Evolutionary conservation across 2,329 filamentous ascomycete genomes (phyloP), one percentile per base, ranked within the genome.

Genomic region (Paramyrothecium sp.): DNA sequence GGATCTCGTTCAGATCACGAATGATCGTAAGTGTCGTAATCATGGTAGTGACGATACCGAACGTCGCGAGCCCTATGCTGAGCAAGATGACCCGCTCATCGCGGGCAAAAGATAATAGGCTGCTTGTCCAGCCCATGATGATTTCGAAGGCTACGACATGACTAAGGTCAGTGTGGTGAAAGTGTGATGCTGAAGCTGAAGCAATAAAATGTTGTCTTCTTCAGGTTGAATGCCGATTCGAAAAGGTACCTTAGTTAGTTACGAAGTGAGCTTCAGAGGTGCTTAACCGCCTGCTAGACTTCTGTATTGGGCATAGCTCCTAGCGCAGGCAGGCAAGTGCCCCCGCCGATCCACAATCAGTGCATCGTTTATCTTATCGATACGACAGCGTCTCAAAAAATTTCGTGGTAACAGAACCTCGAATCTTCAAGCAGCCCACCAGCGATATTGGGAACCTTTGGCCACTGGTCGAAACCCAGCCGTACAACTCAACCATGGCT

Each of bases 1-100:
- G 85, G 66, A 95, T 84, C 71, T 87, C 82, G 61, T 88, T 88
- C 54, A 87, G 79, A 64, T 86, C 79, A 62, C 86, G 82, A 63
- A 88, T 84, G 55, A 81, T 74, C 57, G 77, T 76, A 49, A 93
- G 83, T 55, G 84, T 78, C 41, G 79, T 71, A 60, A 81, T 79
- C 71, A 91, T 84, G 54, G 80, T 77, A 58, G 79, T 76, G 56
- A 88, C 70, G 59, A 89, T 75, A 63, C 82, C 72, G 65, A 86
- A 82, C 46, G 87, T 80, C 60, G 86, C 82, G 54, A 89, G 67
- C 49, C 80, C 80, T 55, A 86, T 76, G 51, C 78, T 77, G 46
- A 80, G 73, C 54, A 86, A 75, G 56, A 88, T 73, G 49, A 84
- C 65, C 61, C 81, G 77, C 66, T 85, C 81, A 70, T 85, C 79